Evolutionary conservation across 2,329 filamentous ascomycete genomes (phyloP).

Genomic region (Diplodia seriata): DNA sequence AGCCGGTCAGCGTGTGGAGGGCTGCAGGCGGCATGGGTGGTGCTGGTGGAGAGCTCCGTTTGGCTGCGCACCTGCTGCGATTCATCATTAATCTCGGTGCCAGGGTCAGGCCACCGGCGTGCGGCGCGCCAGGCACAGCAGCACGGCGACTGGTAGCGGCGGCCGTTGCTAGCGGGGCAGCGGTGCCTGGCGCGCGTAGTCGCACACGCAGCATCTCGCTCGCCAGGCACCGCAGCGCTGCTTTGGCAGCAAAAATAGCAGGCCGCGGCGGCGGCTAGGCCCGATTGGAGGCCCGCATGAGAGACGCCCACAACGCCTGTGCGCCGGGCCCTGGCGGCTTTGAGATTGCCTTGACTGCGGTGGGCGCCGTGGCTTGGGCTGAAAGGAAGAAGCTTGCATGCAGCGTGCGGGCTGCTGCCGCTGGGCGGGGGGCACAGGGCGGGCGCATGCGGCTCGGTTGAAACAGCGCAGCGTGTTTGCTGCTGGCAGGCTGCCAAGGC

Average conservation of each 20-base stretch:
- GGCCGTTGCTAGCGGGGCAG: background rate
- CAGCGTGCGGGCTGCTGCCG: constrained; percentile 5
- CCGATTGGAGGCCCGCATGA: constrained; percentile 11
- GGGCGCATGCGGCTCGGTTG: constrained; percentile 29
- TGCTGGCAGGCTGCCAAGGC: constrained; percentile 13
- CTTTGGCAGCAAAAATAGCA: constrained; percentile 20
- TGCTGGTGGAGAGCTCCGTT: constrained; percentile 23
- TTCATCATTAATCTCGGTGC: constrained; percentile 29
- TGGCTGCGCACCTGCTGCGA: constrained; percentile 9
- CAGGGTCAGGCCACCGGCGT: constrained; percentile 24
- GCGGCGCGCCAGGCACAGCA: constrained; percentile 11
- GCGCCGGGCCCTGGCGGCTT: background rate
- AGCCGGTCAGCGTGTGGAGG: constrained; percentile 20
- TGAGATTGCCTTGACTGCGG: constrained; percentile 10
- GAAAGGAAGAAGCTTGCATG: constrained; percentile 24
- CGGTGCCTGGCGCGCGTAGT: background rate
- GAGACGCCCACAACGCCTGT: constrained; percentile 11
- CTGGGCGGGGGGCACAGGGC: background rate
- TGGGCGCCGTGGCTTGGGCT: constrained; percentile 1
- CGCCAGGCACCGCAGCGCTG: background rate
- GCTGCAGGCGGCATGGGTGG: too few relatives aligned
- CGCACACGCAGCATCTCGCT: background rate
- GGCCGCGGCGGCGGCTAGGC: constrained; percentile 4
- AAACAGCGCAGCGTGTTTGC: constrained; percentile 27
- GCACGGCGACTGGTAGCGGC: background rate